Evolutionary conservation across 208 protist genomes (phyloP), one percentile per base, ranked within the genome.

Genomic region (Leptomonas pyrrhocoris): DNA sequence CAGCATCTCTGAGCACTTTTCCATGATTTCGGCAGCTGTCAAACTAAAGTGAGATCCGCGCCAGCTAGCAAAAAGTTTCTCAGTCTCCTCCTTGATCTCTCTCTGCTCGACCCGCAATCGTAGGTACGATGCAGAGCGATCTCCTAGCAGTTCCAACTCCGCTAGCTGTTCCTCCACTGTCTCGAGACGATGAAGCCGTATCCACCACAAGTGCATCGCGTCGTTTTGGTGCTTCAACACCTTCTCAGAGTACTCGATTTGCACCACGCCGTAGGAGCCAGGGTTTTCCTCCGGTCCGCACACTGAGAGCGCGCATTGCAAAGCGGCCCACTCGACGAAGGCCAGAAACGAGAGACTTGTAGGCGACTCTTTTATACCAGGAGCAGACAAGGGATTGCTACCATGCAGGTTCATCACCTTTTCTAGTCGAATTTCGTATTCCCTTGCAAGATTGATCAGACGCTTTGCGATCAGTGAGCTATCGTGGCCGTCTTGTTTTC

Each of bases 241-340:
- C 31, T 53, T 43, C 18, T 67, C 61, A 15, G 61, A 67, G 36
- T 42, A 61, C 50, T 38, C 48, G 8, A 61, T 46, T 13, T 63
- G 45, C 23, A 71, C 56, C 7, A 77, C 64, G n/a, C 72, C 72
- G 60, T 80, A 83, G 1, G 60, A 63, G 0, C 21, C 21, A n/a
- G 49, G 55, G 25, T 79, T 53, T 28, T 84, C 82, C 31, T 86
- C 73, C 25, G 48, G 23, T 21, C 68, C 68, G 21, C 65, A 77
- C 12, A 79, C 70, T 2, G 80, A 68, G 30, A 74, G 50, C 15
- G 79, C 76, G 43, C 70, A 69, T 15, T 80, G 79, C 49, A 86
- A 40, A 0, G 73, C 74, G 2, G 78, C 42, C 82, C 82, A 87
- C 57, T 86, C 82, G 15, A 81, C 82, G 30, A 91, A 74, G 4